Conservation (phyloP, 23 red algal species). For the Gracilaria caudata region DNA sequence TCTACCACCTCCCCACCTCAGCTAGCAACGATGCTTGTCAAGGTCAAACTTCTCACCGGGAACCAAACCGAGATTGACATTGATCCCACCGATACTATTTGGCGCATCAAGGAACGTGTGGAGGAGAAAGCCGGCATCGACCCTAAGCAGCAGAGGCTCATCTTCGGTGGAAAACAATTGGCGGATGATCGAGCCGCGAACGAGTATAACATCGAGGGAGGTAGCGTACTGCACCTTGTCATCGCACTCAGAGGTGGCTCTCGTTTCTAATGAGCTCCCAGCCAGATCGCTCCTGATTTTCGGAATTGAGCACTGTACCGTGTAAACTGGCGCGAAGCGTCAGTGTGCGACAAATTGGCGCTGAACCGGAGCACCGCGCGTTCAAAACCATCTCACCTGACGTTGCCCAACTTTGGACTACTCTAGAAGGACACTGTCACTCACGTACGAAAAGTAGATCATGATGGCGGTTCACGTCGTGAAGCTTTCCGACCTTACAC, state of each 20-base stretch:
- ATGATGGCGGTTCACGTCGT: too few relatives aligned
- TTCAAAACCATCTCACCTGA: too few relatives aligned
- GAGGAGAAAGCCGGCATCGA: conserved; percentile 99
- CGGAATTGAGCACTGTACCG: too few relatives aligned
- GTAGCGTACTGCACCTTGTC: conserved; percentile 96
- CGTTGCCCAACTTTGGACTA: too few relatives aligned
- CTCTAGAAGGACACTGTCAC: too few relatives aligned
- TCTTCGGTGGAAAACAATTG: conserved; percentile 94
- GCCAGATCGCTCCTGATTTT: background rate
- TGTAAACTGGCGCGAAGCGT: too few relatives aligned
- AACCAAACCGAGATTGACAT: conserved; percentile 98
- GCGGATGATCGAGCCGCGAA: conserved; percentile 87
- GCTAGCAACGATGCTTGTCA: conserved; percentile 83
- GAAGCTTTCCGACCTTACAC: too few relatives aligned
- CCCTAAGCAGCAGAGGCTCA: conserved; percentile 95
- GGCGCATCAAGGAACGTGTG: conserved; percentile 94
- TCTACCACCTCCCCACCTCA: background rate
- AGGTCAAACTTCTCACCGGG: conserved; percentile 96
- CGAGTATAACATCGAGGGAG: conserved; percentile 98
- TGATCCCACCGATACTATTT: conserved; percentile 91
- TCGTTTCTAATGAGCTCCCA: background rate
- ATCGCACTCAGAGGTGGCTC: conserved; percentile 87
- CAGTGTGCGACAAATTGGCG: too few relatives aligned
- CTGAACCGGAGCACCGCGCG: too few relatives aligned
- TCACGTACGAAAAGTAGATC: too few relatives aligned